Conservation (phyloP, 148 eudicot species). For the Rhododendron henanense region DNA sequence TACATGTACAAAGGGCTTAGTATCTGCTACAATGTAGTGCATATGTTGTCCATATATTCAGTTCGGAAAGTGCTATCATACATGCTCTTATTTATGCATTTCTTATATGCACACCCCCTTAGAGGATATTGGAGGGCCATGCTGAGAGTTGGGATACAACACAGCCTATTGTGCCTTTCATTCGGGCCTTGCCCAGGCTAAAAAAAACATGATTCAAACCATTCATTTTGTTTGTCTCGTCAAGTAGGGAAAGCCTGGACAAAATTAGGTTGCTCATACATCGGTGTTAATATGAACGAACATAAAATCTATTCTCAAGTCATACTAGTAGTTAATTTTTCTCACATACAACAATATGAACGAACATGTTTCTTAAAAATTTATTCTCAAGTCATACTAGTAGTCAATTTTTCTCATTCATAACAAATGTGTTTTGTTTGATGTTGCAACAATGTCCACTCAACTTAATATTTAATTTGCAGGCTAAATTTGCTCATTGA, state of each 20-base stretch:
- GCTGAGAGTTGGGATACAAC: not conserved
- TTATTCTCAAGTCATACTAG: too few relatives aligned
- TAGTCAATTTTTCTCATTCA: too few relatives aligned
- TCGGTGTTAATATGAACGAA: not conserved
- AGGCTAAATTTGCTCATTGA: too few relatives aligned
- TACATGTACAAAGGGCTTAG: not conserved
- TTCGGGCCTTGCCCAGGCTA: not conserved
- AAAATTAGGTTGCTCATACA: not conserved
- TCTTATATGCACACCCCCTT: not conserved
- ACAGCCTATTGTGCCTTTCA: not conserved
- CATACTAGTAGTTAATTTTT: too few relatives aligned
- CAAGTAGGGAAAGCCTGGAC: not conserved
- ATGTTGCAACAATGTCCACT: not conserved
- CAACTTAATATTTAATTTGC: not conserved
- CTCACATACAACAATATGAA: too few relatives aligned
- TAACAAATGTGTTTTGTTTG: too few relatives aligned
- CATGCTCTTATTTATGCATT: not conserved
- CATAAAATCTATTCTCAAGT: not conserved
- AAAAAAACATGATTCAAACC: not conserved
- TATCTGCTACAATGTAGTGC: not conserved
- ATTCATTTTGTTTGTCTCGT: not conserved
- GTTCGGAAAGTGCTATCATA: too few relatives aligned
- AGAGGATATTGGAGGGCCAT: not conserved
- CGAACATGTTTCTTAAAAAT: too few relatives aligned
- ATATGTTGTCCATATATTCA: too few relatives aligned